These are phyloP conservation scores for Didymella lethalis DNA, from an alignment of 2,329 filamentous ascomycete genomes.

Conservation along the genomic window DNA sequence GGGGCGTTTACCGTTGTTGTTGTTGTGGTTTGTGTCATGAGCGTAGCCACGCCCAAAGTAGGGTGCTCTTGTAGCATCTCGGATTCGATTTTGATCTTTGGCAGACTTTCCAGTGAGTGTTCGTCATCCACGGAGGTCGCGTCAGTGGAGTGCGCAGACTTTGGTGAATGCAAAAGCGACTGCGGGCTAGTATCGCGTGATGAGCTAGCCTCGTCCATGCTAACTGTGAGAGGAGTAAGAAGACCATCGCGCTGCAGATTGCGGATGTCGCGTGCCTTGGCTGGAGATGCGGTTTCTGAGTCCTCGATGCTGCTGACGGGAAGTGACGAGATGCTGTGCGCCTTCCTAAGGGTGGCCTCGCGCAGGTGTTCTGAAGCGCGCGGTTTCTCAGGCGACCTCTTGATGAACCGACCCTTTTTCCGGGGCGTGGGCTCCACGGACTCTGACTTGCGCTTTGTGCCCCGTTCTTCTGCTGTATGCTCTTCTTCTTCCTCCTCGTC, in stretches of 20 bases:
- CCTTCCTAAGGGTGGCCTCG: slow-evolving; percentile 42
- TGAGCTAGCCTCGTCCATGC: slow-evolving; percentile 38
- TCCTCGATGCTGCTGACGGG: slow-evolving; percentile 47
- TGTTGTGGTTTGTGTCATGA: slow-evolving; percentile 39
- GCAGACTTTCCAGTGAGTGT: slow-evolving; percentile 15
- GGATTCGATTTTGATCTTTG: slow-evolving; percentile 37
- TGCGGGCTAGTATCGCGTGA: slow-evolving; percentile 43
- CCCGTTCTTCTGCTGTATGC: slow-evolving; percentile 20
- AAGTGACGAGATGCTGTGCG: slow-evolving; percentile 44
- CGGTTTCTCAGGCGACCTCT: slow-evolving; percentile 23
- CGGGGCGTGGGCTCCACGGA: slow-evolving; percentile 26
- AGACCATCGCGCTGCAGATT: slow-evolving; percentile 45
- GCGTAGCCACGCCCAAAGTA: slow-evolving; percentile 39
- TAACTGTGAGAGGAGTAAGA: slow-evolving; percentile 40
- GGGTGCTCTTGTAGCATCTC: slow-evolving; percentile 33
- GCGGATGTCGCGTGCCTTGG: slow-evolving; percentile 35
- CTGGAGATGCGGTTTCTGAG: slow-evolving; percentile 27
- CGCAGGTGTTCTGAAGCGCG: slow-evolving; percentile 30
- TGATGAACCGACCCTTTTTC: slow-evolving; percentile 27
- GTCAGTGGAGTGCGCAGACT: slow-evolving; percentile 49
- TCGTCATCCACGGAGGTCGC: slow-evolving; percentile 51
- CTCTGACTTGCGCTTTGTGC: slow-evolving; percentile 42
- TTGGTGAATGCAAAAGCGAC: slow-evolving; percentile 44
- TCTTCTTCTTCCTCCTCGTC: slow-evolving; percentile 41
- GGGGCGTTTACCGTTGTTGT: slow-evolving; percentile 42